Evolutionary conservation across 2,329 filamentous ascomycete species (phyloP).

Genomic region (Aureobasidium sp.): DNA sequence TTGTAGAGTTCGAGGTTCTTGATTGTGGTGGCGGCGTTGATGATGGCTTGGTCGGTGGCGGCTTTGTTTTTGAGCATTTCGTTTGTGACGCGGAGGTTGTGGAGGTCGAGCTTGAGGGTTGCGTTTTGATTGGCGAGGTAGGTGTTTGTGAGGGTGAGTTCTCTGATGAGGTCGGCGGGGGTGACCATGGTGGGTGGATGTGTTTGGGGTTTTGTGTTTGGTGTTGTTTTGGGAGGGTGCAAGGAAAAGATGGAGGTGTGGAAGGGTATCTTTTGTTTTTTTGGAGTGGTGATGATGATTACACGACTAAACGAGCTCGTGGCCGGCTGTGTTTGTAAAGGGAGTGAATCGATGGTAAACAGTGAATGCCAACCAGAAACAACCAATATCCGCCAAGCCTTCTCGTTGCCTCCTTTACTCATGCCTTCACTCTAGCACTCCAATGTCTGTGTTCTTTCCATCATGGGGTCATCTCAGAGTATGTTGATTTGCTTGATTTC

Average conservation of each 20-base stretch:
- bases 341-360: too few species aligned
- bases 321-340: too few species aligned
- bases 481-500: neutral
- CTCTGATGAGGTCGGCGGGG: slow-evolving; percentile 1
- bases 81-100: slow-evolving; percentile 4
- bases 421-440: neutral
- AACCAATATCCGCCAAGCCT: too few species aligned
- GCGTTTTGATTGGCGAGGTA: neutral
- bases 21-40: neutral
- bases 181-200: slow-evolving; percentile 1
- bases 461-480: neutral
- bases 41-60: neutral
- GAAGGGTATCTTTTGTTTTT: neutral
- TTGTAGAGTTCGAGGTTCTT: slow-evolving; percentile 4
- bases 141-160: neutral
- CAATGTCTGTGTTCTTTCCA: neutral
- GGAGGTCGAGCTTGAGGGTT: neutral
- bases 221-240: too few species aligned
- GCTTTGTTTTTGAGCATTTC: slow-evolving; percentile 11
- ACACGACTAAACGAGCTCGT: too few species aligned
- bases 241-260: neutral
- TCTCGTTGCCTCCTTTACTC: neutral
- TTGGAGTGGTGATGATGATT: neutral
- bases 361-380: too few species aligned
- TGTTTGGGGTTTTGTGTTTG: neutral